Evolutionary conservation across 2,329 filamentous ascomycete species (phyloP), one percentile per base, ranked within the genome.

Genomic region (Aspergillus luchuensis): DNA sequence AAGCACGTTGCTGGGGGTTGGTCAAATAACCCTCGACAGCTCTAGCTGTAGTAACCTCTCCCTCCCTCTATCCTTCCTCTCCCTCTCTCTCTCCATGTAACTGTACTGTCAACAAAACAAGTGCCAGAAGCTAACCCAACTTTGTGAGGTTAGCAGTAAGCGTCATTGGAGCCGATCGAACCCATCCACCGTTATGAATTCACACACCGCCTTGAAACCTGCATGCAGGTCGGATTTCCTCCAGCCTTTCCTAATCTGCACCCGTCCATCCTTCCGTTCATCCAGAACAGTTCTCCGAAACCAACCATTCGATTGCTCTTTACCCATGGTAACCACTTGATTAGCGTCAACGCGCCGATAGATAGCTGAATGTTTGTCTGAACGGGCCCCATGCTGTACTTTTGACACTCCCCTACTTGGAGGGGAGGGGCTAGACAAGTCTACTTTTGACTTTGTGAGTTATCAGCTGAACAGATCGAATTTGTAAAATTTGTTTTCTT

Each of bases 391-490:
- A 49, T 25, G 8, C 47, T 28, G 23, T 30, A 17, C 25, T 49
- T 15, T 17, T 15, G 11, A 25, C 45, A 48, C n/a, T 30, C 47
- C 47, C 23, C 47, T 49, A 21, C 47, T 33, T 33, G 39, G 25
- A 54, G 21, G 39, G 30, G 30, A 10, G 25, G 15, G 38, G 33
- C 2, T 49, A 6, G 17, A 13, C 33, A 36, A 36, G 33, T 36
- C 33, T 36, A 36, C 33, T 52, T 41, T 41, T 38, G 51, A 47
- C 57, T 39, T 30, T 45, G 45, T 55, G 55, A 48, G 49, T 19
- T 56, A 63, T 68, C 64, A 69, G 63, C 65, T 69, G 63, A 64
- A 70, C 66, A 63, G 62, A 66, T 67, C 63, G 59, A 65, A 49
- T 49, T n/a, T 30, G 25, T 33, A n/a, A n/a, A n/a, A 28, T 11